phyloP scores from a whole-genome alignment of 31 red algal species.

The Odonthalia washingtoniensis region DNA sequence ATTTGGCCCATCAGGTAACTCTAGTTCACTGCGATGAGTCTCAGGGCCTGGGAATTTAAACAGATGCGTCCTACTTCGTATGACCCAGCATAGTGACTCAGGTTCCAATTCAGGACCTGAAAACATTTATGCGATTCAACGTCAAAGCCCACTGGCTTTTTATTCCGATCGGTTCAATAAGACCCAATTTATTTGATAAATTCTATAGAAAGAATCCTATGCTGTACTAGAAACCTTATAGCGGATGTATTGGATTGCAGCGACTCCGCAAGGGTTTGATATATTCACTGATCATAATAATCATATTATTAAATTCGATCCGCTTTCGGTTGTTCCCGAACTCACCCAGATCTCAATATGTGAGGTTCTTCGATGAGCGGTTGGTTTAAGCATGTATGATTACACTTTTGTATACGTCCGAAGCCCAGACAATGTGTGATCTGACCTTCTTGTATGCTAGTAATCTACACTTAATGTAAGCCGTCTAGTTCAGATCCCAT shows the following conservation, averaged over 20 bases:
- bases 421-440: constrained; percentile 1
- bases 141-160: constrained; percentile 5
- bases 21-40: constrained; percentile 20
- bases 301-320: constrained; percentile 2
- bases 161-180: constrained; percentile 1
- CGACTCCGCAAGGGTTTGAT: constrained; percentile 4
- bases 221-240: not conserved
- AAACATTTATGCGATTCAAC: not conserved
- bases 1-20: not conserved
- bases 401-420: constrained; percentile 13
- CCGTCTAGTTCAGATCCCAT: not conserved
- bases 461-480: not conserved
- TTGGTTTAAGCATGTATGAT: not conserved
- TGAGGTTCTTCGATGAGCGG: constrained; percentile 20
- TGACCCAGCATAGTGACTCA: constrained; percentile 29
- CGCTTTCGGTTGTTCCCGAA: constrained; percentile 5
- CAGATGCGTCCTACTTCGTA: constrained; percentile 20
- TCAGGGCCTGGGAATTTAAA: constrained; percentile 21
- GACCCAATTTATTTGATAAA: not conserved
- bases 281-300: constrained; percentile 8
- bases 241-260: constrained; percentile 2
- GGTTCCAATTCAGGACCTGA: not conserved
- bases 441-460: constrained; percentile 10
- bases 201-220: constrained; percentile 36
- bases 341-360: not conserved